These are phyloP conservation scores for Heliamphora exappendiculata DNA, from an alignment of 148 eudicot genomes.

Conservation along the genomic window DNA sequence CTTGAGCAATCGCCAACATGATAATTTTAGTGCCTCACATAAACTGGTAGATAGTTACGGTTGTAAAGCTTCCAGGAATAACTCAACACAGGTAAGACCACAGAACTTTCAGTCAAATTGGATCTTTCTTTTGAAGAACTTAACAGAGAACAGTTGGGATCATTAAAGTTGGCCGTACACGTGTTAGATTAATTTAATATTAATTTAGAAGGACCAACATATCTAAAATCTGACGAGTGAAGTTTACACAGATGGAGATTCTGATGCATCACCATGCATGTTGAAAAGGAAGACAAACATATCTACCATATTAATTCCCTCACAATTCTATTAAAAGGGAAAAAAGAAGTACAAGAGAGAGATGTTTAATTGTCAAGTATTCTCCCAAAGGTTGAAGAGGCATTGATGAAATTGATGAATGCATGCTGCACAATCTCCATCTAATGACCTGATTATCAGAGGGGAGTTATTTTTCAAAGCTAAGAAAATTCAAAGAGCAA, in stretches of 20 bases:
- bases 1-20: constrained; percentile 18
- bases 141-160: neutral
- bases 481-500: neutral
- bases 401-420: neutral
- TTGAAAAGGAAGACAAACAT: neutral
- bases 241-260: neutral
- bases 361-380: neutral
- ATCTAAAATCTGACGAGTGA: neutral
- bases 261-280: neutral
- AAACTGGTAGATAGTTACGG: constrained; percentile 30
- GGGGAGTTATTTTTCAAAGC: neutral
- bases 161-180: neutral
- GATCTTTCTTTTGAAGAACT: neutral
- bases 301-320: neutral
- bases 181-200: neutral
- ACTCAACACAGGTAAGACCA: constrained; percentile 55
- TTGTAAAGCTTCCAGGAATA: constrained; percentile 29
- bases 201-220: neutral
- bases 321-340: neutral
- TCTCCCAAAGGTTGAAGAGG: neutral
- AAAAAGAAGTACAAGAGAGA: neutral
- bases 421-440: neutral
- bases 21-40: constrained; percentile 22
- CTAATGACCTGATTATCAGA: neutral
- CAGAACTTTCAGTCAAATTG: neutral